A percentile compares a stretch with the other conserved stretches of the same genome.
Evolutionary conservation across 192 early-diverging fungal species (phyloP).

Genomic region (Backusella psychrophila): DNA sequence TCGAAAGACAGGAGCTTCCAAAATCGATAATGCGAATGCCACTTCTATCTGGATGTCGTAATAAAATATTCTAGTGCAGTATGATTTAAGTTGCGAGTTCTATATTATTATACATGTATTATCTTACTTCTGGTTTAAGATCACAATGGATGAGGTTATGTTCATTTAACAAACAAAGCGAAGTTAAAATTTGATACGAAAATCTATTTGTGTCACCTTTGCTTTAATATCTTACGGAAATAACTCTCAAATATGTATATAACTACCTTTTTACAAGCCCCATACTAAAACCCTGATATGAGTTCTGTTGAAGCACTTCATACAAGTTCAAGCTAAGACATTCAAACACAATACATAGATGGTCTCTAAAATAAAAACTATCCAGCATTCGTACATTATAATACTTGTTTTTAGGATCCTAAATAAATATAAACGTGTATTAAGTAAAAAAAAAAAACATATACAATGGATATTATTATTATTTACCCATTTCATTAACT

Average conservation of each 20-base stretch:
- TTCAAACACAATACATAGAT: slow-evolving; percentile 95
- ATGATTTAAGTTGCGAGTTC: not conserved
- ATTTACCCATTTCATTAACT: slow-evolving; percentile 72
- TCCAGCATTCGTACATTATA: slow-evolving; percentile 86
- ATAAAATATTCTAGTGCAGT: slow-evolving; percentile 67
- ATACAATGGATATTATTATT: not conserved
- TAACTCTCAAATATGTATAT: not conserved
- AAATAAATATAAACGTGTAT: not conserved
- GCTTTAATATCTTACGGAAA: not conserved
- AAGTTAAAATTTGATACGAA: slow-evolving; percentile 79
- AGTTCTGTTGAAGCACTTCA: slow-evolving; percentile 91
- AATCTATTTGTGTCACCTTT: slow-evolving; percentile 47
- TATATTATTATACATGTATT: slow-evolving; percentile 30
- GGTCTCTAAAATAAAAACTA: slow-evolving; percentile 90
- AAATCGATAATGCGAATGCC: slow-evolving; percentile 97
- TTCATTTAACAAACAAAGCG: slow-evolving; percentile 68
- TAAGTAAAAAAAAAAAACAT: not conserved
- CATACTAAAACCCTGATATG: slow-evolving; percentile 84
- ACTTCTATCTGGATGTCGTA: slow-evolving; percentile 65
- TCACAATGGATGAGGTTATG: slow-evolving; percentile 92
- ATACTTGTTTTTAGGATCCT: slow-evolving; percentile 78
- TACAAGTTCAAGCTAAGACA: slow-evolving; percentile 92
- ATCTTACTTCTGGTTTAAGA: slow-evolving; percentile 87
- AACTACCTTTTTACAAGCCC: slow-evolving; percentile 64
- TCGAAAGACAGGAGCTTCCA: slow-evolving; percentile 89